A percentile compares a stretch with the other conserved stretches of the same genome.
These are phyloP conservation scores for Colletotrichum euphorbiae DNA, from an alignment of 2,329 filamentous ascomycete genomes.

Conservation along the genomic window DNA sequence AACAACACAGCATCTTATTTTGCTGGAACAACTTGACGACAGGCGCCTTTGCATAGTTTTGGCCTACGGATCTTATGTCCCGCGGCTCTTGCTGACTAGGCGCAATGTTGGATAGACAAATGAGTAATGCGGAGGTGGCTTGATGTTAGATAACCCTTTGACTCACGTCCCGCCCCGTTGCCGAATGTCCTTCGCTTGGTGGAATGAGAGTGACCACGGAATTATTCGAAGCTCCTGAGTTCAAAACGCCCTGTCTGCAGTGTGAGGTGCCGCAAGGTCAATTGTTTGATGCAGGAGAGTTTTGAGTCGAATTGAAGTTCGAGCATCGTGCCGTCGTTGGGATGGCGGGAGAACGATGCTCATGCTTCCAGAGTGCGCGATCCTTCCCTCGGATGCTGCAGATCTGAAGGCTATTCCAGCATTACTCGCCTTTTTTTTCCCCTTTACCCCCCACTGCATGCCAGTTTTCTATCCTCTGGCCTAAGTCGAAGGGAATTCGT, in stretches of 20 bases:
- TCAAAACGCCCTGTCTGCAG: no score
- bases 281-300: background rate
- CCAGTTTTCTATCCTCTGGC: no score
- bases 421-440: no score
- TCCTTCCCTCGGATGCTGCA: slow-evolving; percentile 11
- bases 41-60: slow-evolving; percentile 24
- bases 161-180: no score
- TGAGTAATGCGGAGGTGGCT: slow-evolving; percentile 40
- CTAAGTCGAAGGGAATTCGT: no score
- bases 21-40: slow-evolving; percentile 30
- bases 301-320: background rate
- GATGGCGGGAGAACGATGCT: slow-evolving; percentile 8
- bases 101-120: slow-evolving; percentile 38
- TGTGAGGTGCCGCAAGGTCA: no score
- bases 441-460: no score
- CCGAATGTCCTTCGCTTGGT: no score
- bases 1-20: slow-evolving; percentile 10
- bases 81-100: slow-evolving; percentile 1
- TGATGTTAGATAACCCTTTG: slow-evolving; percentile 15
- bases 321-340: background rate
- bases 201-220: no score
- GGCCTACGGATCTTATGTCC: slow-evolving; percentile 22
- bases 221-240: no score
- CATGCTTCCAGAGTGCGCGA: background rate
- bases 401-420: background rate